A percentile compares a stretch with the other conserved stretches of the same genome.
phyloP scores from a whole-genome alignment of 2,329 filamentous ascomycete species.

The Ophiostoma sp. region DNA sequence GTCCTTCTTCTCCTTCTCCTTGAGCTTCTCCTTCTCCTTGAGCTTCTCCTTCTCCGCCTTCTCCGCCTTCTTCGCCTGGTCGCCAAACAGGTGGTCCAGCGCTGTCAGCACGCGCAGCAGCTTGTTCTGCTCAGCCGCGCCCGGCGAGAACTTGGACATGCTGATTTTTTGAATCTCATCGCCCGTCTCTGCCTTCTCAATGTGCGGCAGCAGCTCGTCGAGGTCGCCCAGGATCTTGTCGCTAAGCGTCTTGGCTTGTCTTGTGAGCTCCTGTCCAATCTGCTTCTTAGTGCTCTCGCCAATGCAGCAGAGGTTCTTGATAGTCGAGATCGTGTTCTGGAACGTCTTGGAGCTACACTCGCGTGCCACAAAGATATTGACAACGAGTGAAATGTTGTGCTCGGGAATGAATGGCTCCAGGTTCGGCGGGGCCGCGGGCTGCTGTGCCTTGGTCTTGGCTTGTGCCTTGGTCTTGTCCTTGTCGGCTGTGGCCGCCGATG shows the following conservation, averaged over 20 bases:
- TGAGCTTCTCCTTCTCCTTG: background rate
- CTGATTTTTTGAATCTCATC: conserved; percentile 95
- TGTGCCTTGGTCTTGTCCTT: background rate
- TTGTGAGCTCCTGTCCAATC: conserved; percentile 89
- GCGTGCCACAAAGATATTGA: conserved; percentile 90
- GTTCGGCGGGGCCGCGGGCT: conserved; percentile 45
- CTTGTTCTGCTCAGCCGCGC: conserved; percentile 95
- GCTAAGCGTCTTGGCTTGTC: conserved; percentile 78
- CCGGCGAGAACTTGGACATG: conserved; percentile 89
- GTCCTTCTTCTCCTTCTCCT: background rate
- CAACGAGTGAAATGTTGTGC: conserved; percentile 85
- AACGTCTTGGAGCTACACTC: conserved; percentile 98
- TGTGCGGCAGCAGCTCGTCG: conserved; percentile 76
- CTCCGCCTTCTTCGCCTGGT: conserved; percentile 56
- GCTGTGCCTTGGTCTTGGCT: conserved; percentile 32
- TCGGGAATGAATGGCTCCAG: conserved; percentile 81
- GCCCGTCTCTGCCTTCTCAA: conserved; percentile 77
- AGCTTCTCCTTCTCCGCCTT: conserved; percentile 26
- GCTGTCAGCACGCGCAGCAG: conserved; percentile 86
- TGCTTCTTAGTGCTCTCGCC: conserved; percentile 83
- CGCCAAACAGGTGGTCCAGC: conserved; percentile 90
- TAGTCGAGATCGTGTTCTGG: conserved; percentile 94
- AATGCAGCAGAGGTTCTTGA: conserved; percentile 93
- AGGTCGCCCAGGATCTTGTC: conserved; percentile 80
- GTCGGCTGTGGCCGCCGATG: background rate